Percentiles rank a stretch among this genome's conserved stretches.
phyloP scores from a whole-genome alignment of 2,329 filamentous ascomycete species.

The Hypoxylon sp. region DNA sequence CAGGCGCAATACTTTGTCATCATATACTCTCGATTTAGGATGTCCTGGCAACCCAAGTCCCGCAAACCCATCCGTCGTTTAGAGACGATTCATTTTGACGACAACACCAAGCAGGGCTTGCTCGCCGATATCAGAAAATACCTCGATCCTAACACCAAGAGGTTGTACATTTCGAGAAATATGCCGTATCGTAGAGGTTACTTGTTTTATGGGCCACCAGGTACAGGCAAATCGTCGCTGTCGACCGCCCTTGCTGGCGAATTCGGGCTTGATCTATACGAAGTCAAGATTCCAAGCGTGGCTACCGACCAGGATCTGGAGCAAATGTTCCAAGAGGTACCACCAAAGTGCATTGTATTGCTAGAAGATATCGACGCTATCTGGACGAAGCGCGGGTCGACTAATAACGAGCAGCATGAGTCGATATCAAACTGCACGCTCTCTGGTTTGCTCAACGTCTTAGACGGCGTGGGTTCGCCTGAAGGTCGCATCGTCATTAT shows the following conservation, averaged over 20 bases:
- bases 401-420: slow-evolving; percentile 39
- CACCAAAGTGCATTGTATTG: slow-evolving; percentile 62
- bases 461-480: slow-evolving; percentile 70
- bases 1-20: slow-evolving; percentile 60
- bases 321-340: slow-evolving; percentile 60
- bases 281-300: slow-evolving; percentile 56
- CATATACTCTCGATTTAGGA: slow-evolving; percentile 57
- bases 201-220: slow-evolving; percentile 46
- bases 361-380: slow-evolving; percentile 64
- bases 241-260: slow-evolving; percentile 61
- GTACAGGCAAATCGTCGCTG: slow-evolving; percentile 53
- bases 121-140: slow-evolving; percentile 62
- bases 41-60: slow-evolving; percentile 59
- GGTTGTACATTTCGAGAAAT: slow-evolving; percentile 71
- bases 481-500: slow-evolving; percentile 73
- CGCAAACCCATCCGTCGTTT: slow-evolving; percentile 59
- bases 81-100: slow-evolving; percentile 61
- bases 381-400: slow-evolving; percentile 52
- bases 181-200: slow-evolving; percentile 67
- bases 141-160: slow-evolving; percentile 54
- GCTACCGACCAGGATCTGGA: slow-evolving; percentile 59
- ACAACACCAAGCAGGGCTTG: slow-evolving; percentile 55
- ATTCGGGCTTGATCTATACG: slow-evolving; percentile 61
- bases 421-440: slow-evolving; percentile 58
- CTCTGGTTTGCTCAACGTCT: slow-evolving; percentile 68